Percentiles rank a stretch among this genome's conserved stretches.
phyloP scores from a whole-genome alignment of 768 basidiomycete genomes.

The Gymnopilus dilepis region DNA sequence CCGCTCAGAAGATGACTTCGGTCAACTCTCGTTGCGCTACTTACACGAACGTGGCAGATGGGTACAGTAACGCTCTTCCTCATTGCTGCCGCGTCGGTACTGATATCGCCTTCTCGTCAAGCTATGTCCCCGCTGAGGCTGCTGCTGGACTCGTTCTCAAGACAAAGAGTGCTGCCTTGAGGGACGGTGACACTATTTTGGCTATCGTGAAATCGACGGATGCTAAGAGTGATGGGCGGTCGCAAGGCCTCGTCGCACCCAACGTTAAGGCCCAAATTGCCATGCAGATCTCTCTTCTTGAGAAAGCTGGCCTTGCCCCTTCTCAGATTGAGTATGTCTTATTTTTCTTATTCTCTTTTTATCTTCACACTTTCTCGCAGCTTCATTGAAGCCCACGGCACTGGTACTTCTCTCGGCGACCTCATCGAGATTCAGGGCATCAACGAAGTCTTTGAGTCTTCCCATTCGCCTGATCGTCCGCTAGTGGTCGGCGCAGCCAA shows the following conservation, averaged over 20 bases:
- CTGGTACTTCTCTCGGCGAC: constrained; percentile 41
- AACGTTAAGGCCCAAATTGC: constrained; percentile 37
- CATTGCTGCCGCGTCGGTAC: neutral
- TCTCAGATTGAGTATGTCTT: constrained; percentile 40
- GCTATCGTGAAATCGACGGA: constrained; percentile 37
- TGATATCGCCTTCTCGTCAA: constrained; percentile 14
- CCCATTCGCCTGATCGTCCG: constrained; percentile 35
- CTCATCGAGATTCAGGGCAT: constrained; percentile 42
- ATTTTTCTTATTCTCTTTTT: neutral
- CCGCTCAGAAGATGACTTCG: constrained; percentile 40
- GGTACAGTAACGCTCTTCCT: constrained; percentile 23
- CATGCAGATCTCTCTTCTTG: constrained; percentile 36
- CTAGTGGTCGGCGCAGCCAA: constrained; percentile 40
- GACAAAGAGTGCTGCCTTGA: constrained; percentile 37
- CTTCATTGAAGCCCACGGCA: constrained; percentile 43
- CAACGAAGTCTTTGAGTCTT: constrained; percentile 38
- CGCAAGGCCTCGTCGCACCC: constrained; percentile 42
- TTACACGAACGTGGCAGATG: constrained; percentile 39
- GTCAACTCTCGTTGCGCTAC: constrained; percentile 40
- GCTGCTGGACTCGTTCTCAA: constrained; percentile 40
- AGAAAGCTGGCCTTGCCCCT: constrained; percentile 33
- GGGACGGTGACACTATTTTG: constrained; percentile 40
- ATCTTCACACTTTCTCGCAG: constrained; percentile 20
- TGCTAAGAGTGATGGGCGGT: constrained; percentile 38
- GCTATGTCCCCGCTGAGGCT: constrained; percentile 43